These are phyloP conservation scores for Pugionium dolabratum DNA, from an alignment of 345 rosid genomes.

Conservation along the genomic window DNA sequence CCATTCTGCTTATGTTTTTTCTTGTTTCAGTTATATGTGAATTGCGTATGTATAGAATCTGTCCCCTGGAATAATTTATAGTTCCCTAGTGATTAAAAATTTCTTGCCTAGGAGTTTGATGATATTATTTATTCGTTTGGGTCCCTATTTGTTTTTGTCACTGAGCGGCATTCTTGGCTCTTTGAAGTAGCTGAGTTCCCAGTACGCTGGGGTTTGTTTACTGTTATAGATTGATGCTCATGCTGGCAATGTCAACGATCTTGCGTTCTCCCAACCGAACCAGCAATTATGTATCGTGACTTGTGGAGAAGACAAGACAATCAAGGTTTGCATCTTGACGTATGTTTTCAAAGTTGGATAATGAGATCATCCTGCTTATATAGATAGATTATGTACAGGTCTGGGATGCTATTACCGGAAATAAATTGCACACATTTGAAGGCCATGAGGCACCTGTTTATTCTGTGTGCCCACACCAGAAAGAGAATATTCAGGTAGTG, in stretches of 20 bases:
- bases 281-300: slow-evolving; percentile 63
- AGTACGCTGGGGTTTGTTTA: slow-evolving; percentile 12
- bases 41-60: slow-evolving; percentile 9
- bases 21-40: slow-evolving; percentile 5
- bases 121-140: neutral
- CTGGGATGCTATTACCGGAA: slow-evolving; percentile 65
- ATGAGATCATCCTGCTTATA: slow-evolving; percentile 21
- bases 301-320: slow-evolving; percentile 72
- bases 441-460: slow-evolving; percentile 77
- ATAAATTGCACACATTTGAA: slow-evolving; percentile 59
- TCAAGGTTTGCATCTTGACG: slow-evolving; percentile 49
- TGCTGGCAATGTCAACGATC: slow-evolving; percentile 65
- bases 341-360: neutral
- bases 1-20: slow-evolving; percentile 12
- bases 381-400: slow-evolving; percentile 42
- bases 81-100: neutral
- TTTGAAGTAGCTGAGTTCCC: slow-evolving; percentile 12
- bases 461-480: slow-evolving; percentile 67
- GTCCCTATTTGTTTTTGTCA: slow-evolving; percentile 8
- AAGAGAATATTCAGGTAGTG: slow-evolving; percentile 65
- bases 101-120: slow-evolving; percentile 16
- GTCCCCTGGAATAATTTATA: neutral
- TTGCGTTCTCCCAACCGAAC: slow-evolving; percentile 67
- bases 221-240: slow-evolving; percentile 63
- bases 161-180: slow-evolving; percentile 19